These are phyloP conservation scores for Acer saccharum DNA, from an alignment of 345 rosid genomes.

Conservation along the genomic window DNA sequence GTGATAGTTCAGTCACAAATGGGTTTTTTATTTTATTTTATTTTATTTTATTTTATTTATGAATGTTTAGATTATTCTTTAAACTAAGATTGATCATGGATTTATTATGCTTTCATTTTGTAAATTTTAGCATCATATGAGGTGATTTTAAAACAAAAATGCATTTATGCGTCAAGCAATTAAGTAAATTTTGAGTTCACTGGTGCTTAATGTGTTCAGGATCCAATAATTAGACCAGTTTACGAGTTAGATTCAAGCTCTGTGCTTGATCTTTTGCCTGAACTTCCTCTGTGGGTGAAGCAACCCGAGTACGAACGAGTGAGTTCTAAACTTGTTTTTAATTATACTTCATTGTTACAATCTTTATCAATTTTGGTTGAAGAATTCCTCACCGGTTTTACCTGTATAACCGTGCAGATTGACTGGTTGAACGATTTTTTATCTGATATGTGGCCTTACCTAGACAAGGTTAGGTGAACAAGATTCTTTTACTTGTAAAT, in stretches of 20 bases:
- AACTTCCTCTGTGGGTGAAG: conserved; percentile 56
- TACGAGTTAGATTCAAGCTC: conserved; percentile 38
- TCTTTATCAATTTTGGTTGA: not conserved
- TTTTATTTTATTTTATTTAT: too few species aligned
- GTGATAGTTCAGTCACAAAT: not conserved
- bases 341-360: not conserved
- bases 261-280: conserved; percentile 38
- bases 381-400: not conserved
- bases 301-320: conserved; percentile 56
- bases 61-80: too few species aligned
- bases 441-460: conserved; percentile 45
- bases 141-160: too few species aligned
- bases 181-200: not conserved
- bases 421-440: conserved; percentile 50
- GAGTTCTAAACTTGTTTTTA: conserved; percentile 1
- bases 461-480: conserved; percentile 49
- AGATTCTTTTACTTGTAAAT: not conserved
- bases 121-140: too few species aligned
- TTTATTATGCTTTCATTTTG: too few species aligned
- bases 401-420: conserved; percentile 32
- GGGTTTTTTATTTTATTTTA: not conserved
- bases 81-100: too few species aligned
- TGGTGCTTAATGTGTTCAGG: conserved; percentile 29
- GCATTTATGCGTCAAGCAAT: too few species aligned
- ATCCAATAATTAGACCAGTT: conserved; percentile 36